Base-by-base conservation (phyloP, 2,329 filamentous ascomycete genomes). In the Xylariaceae sp. region DNA sequence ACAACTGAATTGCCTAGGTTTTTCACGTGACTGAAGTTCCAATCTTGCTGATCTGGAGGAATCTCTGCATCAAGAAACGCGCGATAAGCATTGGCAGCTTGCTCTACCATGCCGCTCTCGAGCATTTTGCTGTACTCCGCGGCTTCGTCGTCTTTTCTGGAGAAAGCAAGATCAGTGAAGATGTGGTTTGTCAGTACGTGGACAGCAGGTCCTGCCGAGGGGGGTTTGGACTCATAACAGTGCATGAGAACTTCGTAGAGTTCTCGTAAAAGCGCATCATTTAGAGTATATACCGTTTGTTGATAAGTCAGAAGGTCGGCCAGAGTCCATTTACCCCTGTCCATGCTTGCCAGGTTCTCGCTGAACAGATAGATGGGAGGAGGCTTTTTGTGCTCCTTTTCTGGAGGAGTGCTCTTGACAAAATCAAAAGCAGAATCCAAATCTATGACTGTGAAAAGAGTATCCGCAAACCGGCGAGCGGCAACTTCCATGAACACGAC, bases 11-110 rank as follows among this genome's bases (percentile, higher is more conserved):
- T 90, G 13, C 92, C 92, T 23, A 99, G 83, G 69, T 92, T 85
- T 60, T 97, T 91, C 58, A 97, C 88, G 73, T 97, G 90, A 63
- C 84, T 88, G 72, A 96, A 93, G 66, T 97, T 86, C 92, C 94
- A 97, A 53, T 90, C 82, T 64, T 92, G 86, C 66, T 90, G 87
- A 57, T 88, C 84, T 39, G 88, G 82, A 1, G 92, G 92, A 1
- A 99, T 87, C 68, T 92, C 84, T 62, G 87, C 85, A 60, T 92
- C 84, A 53, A 97, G 83, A 64, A 92, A 86, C 34, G 83, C 84
- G 57, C 88, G 84, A 71, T 99, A 97, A 4, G 88, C 87, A n/a
- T 87, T 84, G 15, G 83, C 83, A 6, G 93, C 92, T 68, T 88
- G 88, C 62, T 88, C 80, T 54, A 83, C 82, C 51, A 97, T 79